A percentile compares a stretch with the other conserved stretches of the same genome.
phyloP scores from a whole-genome alignment of 257 asterid genomes.

The Solanum pimpinellifolium region DNA sequence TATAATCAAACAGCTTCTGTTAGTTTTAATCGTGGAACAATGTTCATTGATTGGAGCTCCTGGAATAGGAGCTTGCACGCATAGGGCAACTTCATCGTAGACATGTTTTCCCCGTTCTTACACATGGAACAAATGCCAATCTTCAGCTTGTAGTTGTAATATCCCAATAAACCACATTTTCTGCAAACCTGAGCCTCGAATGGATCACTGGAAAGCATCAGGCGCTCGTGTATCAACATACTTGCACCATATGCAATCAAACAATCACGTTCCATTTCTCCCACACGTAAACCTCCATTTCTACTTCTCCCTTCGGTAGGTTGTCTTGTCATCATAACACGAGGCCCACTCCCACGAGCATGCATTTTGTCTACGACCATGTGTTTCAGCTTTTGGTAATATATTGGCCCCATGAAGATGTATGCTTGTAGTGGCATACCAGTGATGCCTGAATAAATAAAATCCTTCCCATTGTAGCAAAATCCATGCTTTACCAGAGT shows the following conservation, averaged over 20 bases:
- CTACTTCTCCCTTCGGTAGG: conserved; percentile 94
- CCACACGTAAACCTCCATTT: conserved; percentile 93
- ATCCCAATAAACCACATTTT: conserved; percentile 87
- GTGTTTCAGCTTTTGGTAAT: conserved; percentile 97
- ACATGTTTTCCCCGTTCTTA: conserved; percentile 75
- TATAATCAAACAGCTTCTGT: conserved; percentile 18
- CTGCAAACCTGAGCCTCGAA: conserved; percentile 93
- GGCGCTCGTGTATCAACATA: conserved; percentile 79
- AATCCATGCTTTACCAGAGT: conserved; percentile 89
- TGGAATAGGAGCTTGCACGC: conserved; percentile 97
- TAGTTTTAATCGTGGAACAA: conserved; percentile 30
- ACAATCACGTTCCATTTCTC: conserved; percentile 99
- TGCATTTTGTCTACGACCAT: conserved; percentile 98
- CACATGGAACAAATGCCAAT: conserved; percentile 67
- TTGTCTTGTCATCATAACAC: conserved; percentile 80
- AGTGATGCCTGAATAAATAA: conserved; percentile 68
- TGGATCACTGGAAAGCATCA: conserved; percentile 97
- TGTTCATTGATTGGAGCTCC: conserved; percentile 43
- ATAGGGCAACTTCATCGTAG: conserved; percentile 88
- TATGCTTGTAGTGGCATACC: conserved; percentile 92
- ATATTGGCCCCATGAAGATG: conserved; percentile 97
- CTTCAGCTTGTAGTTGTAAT: conserved; percentile 62
- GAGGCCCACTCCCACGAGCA: conserved; percentile 93
- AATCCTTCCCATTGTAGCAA: conserved; percentile 88
- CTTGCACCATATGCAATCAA: conserved; percentile 97